Evolutionary conservation across 2,329 filamentous ascomycete species (phyloP), one percentile per base, ranked within the genome.

Genomic region (Harringtonia lauricola): DNA sequence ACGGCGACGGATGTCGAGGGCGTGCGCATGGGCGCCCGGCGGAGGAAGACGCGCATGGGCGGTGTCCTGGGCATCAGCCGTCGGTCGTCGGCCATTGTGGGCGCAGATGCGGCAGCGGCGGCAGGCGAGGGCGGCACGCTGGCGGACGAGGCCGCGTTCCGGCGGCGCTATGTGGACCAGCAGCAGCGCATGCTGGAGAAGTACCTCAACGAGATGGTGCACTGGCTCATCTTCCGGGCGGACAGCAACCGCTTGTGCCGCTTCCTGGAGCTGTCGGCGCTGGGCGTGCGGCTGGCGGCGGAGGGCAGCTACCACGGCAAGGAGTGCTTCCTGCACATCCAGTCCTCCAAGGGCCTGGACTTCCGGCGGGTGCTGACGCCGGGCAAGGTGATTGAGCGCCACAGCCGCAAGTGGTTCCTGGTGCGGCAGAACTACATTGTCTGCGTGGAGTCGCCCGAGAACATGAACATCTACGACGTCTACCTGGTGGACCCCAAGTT

Each of bases 241-340:
- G 90, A 96, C 62, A 95, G 88, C 64, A 96, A 95, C 56, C 80
- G 92, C 10, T 70, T 98, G 4, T 98, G 92, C 65, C 92, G 94
- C 51, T 98, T 98, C 59, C 69, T 98, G 2, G 92, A 98, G 59
- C 70, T 98, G 9, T 98, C 92, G 18, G 90, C 94, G 1, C 71
- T 98, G 6, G 92, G 92, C 19, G 88, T 98, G 40, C 81, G 94
- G 39, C 75, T 98, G 40, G 92, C 92, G 21, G 88, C 90, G 0
- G 94, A 98, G 62, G 89, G 88, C 24, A 94, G 89, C 54, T 96
- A 95, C 55, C 92, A 98, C 58, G 94, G 92, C 47, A 98, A 98
- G 62, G 94, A 98, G 63, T 94, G 92, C 15, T 89, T 85, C 58
- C 70, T 98, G 51, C 81, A 94, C 53, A 95, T 98, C 51, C 86